Evolutionary conservation across 2,329 filamentous ascomycete species (phyloP), one percentile per base, ranked within the genome.

Genomic region (Exophiala phaeomuriformis): DNA sequence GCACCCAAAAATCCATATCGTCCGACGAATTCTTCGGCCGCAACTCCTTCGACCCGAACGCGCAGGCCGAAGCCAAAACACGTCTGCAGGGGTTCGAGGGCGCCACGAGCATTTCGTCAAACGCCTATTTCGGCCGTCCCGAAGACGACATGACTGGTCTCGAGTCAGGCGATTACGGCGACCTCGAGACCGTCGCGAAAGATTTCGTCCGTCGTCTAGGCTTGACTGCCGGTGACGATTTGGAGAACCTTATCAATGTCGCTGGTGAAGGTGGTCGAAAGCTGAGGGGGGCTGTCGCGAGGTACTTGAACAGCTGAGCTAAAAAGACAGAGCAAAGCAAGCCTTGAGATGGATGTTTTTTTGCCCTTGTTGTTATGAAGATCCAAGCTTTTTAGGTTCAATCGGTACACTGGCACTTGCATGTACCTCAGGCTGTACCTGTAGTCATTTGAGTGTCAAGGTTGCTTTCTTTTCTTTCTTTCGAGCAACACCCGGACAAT

Each of bases 1-100:
- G 90, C 56, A 73, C 72, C 41, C 93, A 98, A 70, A 97, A 97
- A 77, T 88, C 88, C 63, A 98, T 98, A 63, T 96, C 90, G 0
- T 96, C 90, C 0, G 93, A 98, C 69, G 93, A 98, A 69, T 98
- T 95, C 78, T 98, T 98, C 68, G 90, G 91, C 65, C 91, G 93
- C 69, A 88, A 90, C 49, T 75, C 80, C 51, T 97, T 84, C 71
- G 90, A 98, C 68, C 83, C 90, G 36, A 78, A 77, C 51, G 82
- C 85, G 5, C 86, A 93, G 67, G 77, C 83, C 48, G 91, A 96
- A 74, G 91, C 93, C 64, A 95, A 95, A 75, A 77, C 79, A 28
- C 83, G 93, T 39, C 80, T 98, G 50, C 85, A 89, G 74, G 88
- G 90, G 44, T 98, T 98, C 67, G 91, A 97, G 71, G 90, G 93